These are phyloP conservation scores for Calonectria multiphialidica DNA, from an alignment of 2,329 filamentous ascomycete species.

Conservation along the genomic window DNA sequence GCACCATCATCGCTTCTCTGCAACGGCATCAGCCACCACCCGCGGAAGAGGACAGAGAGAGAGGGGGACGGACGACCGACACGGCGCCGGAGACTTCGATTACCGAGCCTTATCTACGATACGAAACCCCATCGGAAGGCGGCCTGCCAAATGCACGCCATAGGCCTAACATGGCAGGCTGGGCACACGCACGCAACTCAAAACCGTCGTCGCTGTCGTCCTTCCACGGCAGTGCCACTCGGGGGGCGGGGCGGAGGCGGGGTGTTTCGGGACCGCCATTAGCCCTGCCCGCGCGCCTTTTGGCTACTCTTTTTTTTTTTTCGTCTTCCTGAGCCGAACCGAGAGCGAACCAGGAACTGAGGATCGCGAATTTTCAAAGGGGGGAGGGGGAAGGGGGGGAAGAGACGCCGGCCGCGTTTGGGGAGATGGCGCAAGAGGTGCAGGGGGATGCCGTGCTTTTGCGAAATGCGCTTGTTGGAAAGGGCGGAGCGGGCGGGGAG, in stretches of 20 bases:
- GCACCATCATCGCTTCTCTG: not conserved
- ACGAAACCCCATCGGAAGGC: not conserved
- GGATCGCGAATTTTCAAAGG: not conserved
- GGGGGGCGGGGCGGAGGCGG: constrained; percentile 19
- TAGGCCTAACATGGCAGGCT: too few relatives aligned
- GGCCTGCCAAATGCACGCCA: too few relatives aligned
- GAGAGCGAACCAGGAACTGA: constrained; percentile 4
- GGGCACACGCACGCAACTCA: not conserved
- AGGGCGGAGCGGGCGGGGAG: not conserved
- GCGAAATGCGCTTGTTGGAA: constrained; percentile 8
- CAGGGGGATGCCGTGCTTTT: constrained; percentile 15
- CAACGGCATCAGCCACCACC: not conserved
- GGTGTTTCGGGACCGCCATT: constrained; percentile 4
- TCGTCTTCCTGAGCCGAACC: not conserved
- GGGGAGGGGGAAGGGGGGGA: not conserved
- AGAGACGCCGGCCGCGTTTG: not conserved
- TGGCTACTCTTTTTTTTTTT: too few relatives aligned
- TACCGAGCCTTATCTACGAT: not conserved
- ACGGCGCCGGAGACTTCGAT: not conserved
- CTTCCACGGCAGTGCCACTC: constrained; percentile 1
- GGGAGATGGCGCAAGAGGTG: constrained; percentile 21
- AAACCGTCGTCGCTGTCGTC: not conserved
- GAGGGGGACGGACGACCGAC: not conserved
- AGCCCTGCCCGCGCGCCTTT: not conserved
- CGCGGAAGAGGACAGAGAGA: not conserved